Evolutionary conservation across 108 stramenopile genomes (phyloP).

Genomic region (Mediolabrus comicus): DNA sequence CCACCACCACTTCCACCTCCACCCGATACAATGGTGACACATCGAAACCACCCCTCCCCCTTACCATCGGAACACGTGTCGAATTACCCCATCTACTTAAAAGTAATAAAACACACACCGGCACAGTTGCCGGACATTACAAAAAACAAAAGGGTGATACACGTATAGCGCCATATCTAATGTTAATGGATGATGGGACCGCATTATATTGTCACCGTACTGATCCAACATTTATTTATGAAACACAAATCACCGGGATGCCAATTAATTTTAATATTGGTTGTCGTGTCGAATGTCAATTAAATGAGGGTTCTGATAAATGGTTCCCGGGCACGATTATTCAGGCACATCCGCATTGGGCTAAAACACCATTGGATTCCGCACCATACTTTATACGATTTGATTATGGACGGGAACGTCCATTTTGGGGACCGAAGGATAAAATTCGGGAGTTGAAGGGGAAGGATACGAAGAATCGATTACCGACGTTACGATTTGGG

Average conservation of each 20-base stretch:
- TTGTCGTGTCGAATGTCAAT: neutral
- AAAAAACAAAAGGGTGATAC: neutral
- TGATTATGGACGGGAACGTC: neutral
- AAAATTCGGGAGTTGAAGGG: neutral
- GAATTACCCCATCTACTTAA: neutral
- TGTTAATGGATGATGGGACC: slow-evolving; percentile 1
- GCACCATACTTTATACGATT: neutral
- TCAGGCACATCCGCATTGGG: neutral
- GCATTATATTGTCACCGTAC: neutral
- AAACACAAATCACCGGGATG: neutral
- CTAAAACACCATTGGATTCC: neutral
- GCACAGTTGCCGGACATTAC: neutral
- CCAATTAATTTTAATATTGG: neutral
- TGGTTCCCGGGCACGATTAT: slow-evolving; percentile 8
- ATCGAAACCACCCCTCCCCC: neutral
- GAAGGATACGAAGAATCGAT: neutral
- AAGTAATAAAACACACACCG: neutral
- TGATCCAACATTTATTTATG: neutral
- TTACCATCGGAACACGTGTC: neutral
- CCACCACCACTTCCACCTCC: too few species aligned
- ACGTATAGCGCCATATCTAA: neutral
- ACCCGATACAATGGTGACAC: too few species aligned
- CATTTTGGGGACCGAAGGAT: slow-evolving; percentile 2
- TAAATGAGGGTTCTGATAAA: neutral
- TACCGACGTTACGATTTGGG: neutral